Evolutionary conservation across 2,329 filamentous ascomycete genomes (phyloP).

Genomic region (Trichoderma sp.): DNA sequence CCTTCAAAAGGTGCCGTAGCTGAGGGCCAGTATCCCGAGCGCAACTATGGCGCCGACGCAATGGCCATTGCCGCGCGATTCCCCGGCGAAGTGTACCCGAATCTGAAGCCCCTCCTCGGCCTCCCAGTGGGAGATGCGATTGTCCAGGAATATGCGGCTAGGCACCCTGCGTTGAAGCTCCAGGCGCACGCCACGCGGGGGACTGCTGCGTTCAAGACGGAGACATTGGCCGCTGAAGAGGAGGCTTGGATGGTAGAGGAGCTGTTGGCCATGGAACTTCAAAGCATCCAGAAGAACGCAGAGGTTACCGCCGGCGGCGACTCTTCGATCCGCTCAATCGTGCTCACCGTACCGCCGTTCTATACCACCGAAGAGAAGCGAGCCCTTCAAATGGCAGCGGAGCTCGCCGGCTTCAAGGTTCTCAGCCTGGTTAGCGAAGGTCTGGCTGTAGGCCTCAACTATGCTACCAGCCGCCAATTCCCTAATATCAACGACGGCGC

Average conservation of each 20-base stretch:
- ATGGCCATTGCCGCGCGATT: conserved; percentile 82
- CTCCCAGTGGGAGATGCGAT: conserved; percentile 58
- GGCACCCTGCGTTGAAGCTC: conserved; percentile 76
- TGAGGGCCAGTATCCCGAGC: conserved; percentile 73
- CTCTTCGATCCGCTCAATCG: conserved; percentile 70
- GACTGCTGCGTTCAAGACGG: conserved; percentile 80
- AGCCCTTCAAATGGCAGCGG: conserved; percentile 77
- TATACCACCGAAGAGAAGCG: conserved; percentile 89
- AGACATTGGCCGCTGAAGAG: conserved; percentile 57
- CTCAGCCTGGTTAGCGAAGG: conserved; percentile 85
- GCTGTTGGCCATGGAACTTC: conserved; percentile 91
- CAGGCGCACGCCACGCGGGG: conserved; percentile 57
- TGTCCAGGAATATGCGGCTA: conserved; percentile 66
- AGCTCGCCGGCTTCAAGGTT: conserved; percentile 83
- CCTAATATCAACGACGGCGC: conserved; percentile 77
- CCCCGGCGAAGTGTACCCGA: conserved; percentile 90
- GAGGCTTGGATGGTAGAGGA: conserved; percentile 82
- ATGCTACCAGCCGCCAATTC: conserved; percentile 87
- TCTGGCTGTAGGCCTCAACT: conserved; percentile 89
- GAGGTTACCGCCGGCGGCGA: conserved; percentile 76
- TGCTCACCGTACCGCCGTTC: conserved; percentile 86
- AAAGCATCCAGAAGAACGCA: conserved; percentile 86
- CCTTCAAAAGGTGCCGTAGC: conserved; percentile 63
- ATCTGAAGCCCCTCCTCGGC: conserved; percentile 88
- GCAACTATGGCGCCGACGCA: conserved; percentile 88